These are phyloP conservation scores for Prosopis cineraria DNA, from an alignment of 306 rosid species.

Conservation along the genomic window DNA sequence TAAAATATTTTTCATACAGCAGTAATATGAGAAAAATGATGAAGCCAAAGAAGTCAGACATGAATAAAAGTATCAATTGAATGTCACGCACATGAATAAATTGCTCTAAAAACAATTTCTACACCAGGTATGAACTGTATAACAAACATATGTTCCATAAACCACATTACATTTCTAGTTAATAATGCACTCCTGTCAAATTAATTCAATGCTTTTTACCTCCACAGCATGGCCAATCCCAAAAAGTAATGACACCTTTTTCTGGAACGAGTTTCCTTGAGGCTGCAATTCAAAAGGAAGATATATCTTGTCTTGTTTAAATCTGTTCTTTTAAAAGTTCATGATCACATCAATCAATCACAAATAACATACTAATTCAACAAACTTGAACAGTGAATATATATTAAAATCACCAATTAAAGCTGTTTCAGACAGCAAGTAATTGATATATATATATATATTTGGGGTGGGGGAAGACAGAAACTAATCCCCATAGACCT, in stretches of 20 bases:
- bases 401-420: background rate
- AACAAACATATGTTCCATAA: slow-evolving; percentile 9
- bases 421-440: slow-evolving; percentile 7
- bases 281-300: slow-evolving; percentile 57
- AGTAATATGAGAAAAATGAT: slow-evolving; percentile 9
- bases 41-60: slow-evolving; percentile 1
- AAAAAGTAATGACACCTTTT: slow-evolving; percentile 76
- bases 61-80: background rate
- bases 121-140: slow-evolving; percentile 1
- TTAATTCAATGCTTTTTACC: slow-evolving; percentile 50
- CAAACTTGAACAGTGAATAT: slow-evolving; percentile 8
- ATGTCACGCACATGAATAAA: slow-evolving; percentile 16
- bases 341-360: slow-evolving; percentile 1
- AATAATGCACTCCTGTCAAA: slow-evolving; percentile 11
- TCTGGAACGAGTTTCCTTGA: slow-evolving; percentile 97
- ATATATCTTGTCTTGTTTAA: background rate
- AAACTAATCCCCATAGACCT: background rate
- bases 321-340: slow-evolving; percentile 11
- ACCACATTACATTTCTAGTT: slow-evolving; percentile 5
- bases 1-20: background rate
- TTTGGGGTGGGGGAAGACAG: background rate
- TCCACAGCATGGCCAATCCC: slow-evolving; percentile 85
- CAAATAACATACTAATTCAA: slow-evolving; percentile 5
- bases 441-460: no score
- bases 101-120: slow-evolving; percentile 30